Evolutionary conservation across 169 alveolate genomes (phyloP), one percentile per base, ranked within the genome.

Genomic region (Toxoplasma gondii): DNA sequence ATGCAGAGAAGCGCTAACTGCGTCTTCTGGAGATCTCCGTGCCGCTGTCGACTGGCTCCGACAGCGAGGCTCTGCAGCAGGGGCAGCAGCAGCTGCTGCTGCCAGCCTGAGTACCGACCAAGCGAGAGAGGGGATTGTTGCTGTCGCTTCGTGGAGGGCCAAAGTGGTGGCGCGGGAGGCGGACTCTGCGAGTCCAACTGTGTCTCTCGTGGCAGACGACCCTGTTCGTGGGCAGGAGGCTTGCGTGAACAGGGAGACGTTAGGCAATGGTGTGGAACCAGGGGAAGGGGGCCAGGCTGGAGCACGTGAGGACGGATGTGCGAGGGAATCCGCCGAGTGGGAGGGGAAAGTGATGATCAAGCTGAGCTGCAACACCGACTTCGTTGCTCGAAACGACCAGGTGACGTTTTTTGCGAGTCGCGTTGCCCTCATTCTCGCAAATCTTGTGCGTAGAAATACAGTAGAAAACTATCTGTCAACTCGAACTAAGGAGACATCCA

Each of bases 11-110:
- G 90, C 90, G 1, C 90, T 82, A 24, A 38, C 54, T 12, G 53
- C 90, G n/a, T 82, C 90, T 12, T 31, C 31, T 0, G 90, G 90
- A 0, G 90, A 82, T 31, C 22, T 82, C 41, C 90, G 64, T 31
- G 90, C 43, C 34, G 90, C 90, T 5, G 64, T 82, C 24, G 90
- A 82, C 90, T 82, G 90, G 90, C 90, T 82, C 53, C 53, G 90
- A 17, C 69, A 43, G 41, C n/a, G 64, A 16, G 90, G 90, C 69
- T 29, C 67, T 27, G 90, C 90, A 16, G 90, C 67, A 22, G 34
- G 44, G 53, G 90, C 69, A 19, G 90, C 69, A 43, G 90, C 90
- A 7, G 90, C 90, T 41, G 90, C 90, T 1, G 90, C 90, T 0
- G 53, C 90, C 34, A 17, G 69, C 53, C 54, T 82, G 41, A 24